Percentiles rank a stretch among this genome's conserved stretches.
phyloP scores from a whole-genome alignment of 805 yeast genomes.

The Candida ficus region DNA sequence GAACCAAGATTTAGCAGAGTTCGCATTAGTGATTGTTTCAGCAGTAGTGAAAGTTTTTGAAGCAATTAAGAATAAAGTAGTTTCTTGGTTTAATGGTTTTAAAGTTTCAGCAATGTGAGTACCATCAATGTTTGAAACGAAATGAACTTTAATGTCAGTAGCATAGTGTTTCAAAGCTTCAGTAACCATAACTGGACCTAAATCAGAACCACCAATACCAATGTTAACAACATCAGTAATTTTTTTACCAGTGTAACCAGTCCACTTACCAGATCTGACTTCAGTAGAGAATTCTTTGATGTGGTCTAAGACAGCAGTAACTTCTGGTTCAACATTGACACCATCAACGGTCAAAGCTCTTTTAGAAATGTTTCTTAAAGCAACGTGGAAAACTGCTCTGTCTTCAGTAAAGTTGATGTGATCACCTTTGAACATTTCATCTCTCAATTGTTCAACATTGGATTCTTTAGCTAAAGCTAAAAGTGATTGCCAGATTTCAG shows the following conservation, averaged over 20 bases:
- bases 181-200: slow-evolving; percentile 99
- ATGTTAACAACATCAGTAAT: slow-evolving; percentile 94
- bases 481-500: slow-evolving; percentile 65
- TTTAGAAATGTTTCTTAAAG: slow-evolving; percentile 87
- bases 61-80: slow-evolving; percentile 88
- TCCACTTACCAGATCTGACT: slow-evolving; percentile 93
- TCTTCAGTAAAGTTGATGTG: slow-evolving; percentile 95
- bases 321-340: slow-evolving; percentile 83
- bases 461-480: slow-evolving; percentile 86
- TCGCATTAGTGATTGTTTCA: slow-evolving; percentile 95
- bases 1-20: slow-evolving; percentile 94
- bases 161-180: slow-evolving; percentile 93
- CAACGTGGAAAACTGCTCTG: slow-evolving; percentile 96
- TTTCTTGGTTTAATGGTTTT: slow-evolving; percentile 75
- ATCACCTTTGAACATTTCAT: slow-evolving; percentile 86
- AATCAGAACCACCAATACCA: slow-evolving; percentile 98
- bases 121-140: slow-evolving; percentile 98
- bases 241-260: slow-evolving; percentile 91
- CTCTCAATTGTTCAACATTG: slow-evolving; percentile 79
- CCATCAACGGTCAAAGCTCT: slow-evolving; percentile 88
- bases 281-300: slow-evolving; percentile 92
- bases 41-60: slow-evolving; percentile 99
- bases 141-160: slow-evolving; percentile 71
- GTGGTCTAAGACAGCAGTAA: slow-evolving; percentile 85
- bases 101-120: slow-evolving; percentile 92